phyloP scores from a whole-genome alignment of 306 rosid genomes.

The Trifolium subterraneum region DNA sequence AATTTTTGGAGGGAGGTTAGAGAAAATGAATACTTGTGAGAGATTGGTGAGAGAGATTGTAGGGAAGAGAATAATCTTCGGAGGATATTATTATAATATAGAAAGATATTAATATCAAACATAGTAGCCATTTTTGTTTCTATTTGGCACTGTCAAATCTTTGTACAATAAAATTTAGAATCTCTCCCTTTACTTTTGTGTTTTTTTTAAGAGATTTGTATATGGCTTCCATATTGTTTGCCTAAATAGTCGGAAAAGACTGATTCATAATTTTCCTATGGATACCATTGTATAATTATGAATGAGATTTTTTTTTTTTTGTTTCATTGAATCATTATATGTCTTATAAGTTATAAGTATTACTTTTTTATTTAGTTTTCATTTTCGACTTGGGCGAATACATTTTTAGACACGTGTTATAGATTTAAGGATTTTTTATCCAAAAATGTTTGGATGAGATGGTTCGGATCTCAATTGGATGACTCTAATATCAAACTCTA shows the following conservation, averaged over 20 bases:
- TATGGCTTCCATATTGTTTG: conserved; percentile 13
- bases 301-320: not conserved
- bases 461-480: too few species aligned
- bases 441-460: too few species aligned
- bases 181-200: not conserved
- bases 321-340: not conserved
- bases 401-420: not conserved
- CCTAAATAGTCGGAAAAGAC: conserved; percentile 5
- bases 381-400: not conserved
- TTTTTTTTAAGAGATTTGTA: conserved; percentile 32
- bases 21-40: conserved; percentile 19
- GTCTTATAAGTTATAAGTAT: too few species aligned
- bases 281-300: not conserved
- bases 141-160: conserved; percentile 27
- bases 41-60: conserved; percentile 61
- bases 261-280: conserved; percentile 18
- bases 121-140: conserved; percentile 29
- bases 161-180: not conserved
- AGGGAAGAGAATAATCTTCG: conserved; percentile 73
- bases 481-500: too few species aligned
- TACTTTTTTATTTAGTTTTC: not conserved
- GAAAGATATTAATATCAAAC: conserved; percentile 26
- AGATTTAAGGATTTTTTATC: too few species aligned
- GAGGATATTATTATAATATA: conserved; percentile 35
- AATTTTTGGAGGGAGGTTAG: conserved; percentile 46